Conservation (phyloP, 202 grass and related monocot species). For the Schoenoplectus triqueter region DNA sequence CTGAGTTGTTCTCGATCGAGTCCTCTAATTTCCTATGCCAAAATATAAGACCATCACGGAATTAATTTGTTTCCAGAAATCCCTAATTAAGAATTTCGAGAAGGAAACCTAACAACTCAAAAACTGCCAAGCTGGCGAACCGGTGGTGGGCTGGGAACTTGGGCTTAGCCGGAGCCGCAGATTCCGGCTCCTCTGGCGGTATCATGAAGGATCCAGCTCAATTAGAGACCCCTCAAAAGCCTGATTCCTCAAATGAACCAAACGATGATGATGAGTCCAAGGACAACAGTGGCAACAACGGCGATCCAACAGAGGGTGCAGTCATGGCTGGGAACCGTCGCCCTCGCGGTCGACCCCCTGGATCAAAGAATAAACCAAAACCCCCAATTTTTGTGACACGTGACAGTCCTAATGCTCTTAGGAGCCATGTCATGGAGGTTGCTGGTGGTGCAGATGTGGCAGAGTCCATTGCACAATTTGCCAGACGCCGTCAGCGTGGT, state of each 20-base stretch:
- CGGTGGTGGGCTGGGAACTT: slow-evolving; percentile 82
- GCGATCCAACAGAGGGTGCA: slow-evolving; percentile 63
- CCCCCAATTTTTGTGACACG: slow-evolving; percentile 93
- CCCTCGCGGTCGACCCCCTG: slow-evolving; percentile 81
- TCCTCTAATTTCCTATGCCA: neutral
- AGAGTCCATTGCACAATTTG: slow-evolving; percentile 86
- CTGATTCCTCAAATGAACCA: slow-evolving; percentile 27
- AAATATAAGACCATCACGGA: neutral
- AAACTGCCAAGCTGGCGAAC: slow-evolving; percentile 73
- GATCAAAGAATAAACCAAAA: slow-evolving; percentile 96
- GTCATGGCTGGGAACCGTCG: slow-evolving; percentile 58
- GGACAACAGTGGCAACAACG: slow-evolving; percentile 60
- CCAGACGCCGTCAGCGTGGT: slow-evolving; percentile 83
- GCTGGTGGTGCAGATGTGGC: slow-evolving; percentile 83
- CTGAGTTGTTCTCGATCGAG: neutral
- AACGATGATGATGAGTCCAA: slow-evolving; percentile 41
- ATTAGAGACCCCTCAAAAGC: slow-evolving; percentile 46
- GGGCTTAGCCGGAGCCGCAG: slow-evolving; percentile 55
- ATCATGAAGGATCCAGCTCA: slow-evolving; percentile 41
- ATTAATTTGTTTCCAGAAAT: neutral
- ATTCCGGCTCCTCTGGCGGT: slow-evolving; percentile 54
- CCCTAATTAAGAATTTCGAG: slow-evolving; percentile 5
- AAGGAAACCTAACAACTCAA: slow-evolving; percentile 6
- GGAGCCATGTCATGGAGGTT: slow-evolving; percentile 97
- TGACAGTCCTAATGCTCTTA: slow-evolving; percentile 91